A percentile compares a stretch with the other conserved stretches of the same genome.
Conservation (phyloP, 208 protist species). For the Plasmodiophora brassicae region DNA sequence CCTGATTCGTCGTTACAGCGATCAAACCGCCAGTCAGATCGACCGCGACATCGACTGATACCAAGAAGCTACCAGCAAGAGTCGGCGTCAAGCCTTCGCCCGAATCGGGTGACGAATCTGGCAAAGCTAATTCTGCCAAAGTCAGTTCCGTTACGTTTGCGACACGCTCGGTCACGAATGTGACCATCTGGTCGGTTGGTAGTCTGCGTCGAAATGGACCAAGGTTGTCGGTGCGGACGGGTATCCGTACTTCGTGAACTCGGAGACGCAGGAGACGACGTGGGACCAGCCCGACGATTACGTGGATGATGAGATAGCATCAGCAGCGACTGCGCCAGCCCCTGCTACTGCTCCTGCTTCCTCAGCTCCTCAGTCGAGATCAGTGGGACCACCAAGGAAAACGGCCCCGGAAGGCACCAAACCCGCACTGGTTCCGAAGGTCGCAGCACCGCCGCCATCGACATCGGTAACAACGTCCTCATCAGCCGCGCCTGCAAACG, state of each 20-base stretch:
- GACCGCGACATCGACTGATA: neutral
- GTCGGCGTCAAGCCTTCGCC: neutral
- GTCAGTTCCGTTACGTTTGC: neutral
- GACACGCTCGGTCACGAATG: too few relatives aligned
- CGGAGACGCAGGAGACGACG: neutral
- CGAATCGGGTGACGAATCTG: neutral
- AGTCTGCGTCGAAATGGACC: neutral
- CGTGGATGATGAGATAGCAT: too few relatives aligned
- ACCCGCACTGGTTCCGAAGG: too few relatives aligned
- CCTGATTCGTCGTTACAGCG: too few relatives aligned
- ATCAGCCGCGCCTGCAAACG: too few relatives aligned
- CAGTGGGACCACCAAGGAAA: too few relatives aligned
- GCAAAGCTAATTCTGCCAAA: neutral
- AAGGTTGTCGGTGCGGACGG: slow-evolving; percentile 1
- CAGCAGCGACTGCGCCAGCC: too few relatives aligned
- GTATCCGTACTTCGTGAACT: slow-evolving; percentile 23
- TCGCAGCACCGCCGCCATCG: too few relatives aligned
- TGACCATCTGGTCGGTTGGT: neutral
- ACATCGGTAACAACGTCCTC: too few relatives aligned
- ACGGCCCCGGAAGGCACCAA: too few relatives aligned
- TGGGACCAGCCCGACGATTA: slow-evolving; percentile 1
- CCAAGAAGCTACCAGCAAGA: neutral
- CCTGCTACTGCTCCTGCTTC: too few relatives aligned
- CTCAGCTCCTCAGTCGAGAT: too few relatives aligned
- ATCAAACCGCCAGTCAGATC: neutral